Evolutionary conservation across 2,329 filamentous ascomycete genomes (phyloP), one percentile per base, ranked within the genome.

Genomic region (Aspergillus intermedius): DNA sequence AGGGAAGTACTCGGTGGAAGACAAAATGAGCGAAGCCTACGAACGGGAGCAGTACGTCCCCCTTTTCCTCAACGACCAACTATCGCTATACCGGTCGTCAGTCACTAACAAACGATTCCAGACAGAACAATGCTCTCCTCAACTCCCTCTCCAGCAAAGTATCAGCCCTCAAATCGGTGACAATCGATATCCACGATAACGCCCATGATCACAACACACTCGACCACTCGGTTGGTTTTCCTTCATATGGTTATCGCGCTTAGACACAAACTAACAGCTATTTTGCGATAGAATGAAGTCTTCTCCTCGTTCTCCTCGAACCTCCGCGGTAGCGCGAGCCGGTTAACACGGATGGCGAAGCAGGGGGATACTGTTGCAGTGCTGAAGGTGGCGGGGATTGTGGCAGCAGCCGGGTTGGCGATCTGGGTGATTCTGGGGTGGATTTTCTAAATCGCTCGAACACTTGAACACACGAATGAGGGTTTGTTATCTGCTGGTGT

Each of bases 141-240:
- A 85, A 91, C 63, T 90, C 95, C 67, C 86, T 98, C 34, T 87
- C 87, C 13, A 80, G 83, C 57, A 98, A 98, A 74, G 91, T 97
- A 48, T 88, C 88, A 15, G 89, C 90, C 46, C 81, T 98, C 54
- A 89, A 91, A 64, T 88, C 87, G 69, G 89, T 98, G 45, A 98
- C 93, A 39, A 83, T 97, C 56, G 90, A 98, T 74, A 98, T 98
- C 64, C 96, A 97, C 78, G 91, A 97, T 73, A 90, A 93, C 67
- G 93, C 93, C 44, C 83, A 89, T 50, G 82, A 88, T 60, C 91
- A 97, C 61, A 82, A 87, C 57, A 81, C 95, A 54, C 87, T 98
- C 58, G 89, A 98, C 71, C 84, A 82, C 63, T 91, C 88, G 35
- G 88, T 94, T 78, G 50, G 82, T 73, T 28, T 42, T 19, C 37